phyloP scores from a whole-genome alignment of 352 stramenopile genomes.

The Phytopythium mirpurense region DNA sequence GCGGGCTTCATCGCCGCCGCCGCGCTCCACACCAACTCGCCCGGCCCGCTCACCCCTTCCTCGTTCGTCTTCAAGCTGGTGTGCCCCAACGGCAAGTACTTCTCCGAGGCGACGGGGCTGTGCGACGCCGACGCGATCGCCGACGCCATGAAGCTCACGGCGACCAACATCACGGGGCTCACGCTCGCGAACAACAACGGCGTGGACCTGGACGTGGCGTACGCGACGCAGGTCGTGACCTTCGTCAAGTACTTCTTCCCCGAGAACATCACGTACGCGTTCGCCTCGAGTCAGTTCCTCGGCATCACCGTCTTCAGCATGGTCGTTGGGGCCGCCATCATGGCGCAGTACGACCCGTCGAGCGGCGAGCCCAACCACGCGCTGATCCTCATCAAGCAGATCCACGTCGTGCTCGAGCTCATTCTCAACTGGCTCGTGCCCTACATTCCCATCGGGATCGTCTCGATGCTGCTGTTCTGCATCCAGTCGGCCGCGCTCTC shows the following conservation, averaged over 20 bases:
- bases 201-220: conserved; percentile 29
- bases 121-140: conserved; percentile 16
- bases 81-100: conserved; percentile 48
- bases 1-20: conserved; percentile 29
- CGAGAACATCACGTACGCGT: conserved; percentile 53
- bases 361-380: conserved; percentile 40
- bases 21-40: conserved; percentile 15
- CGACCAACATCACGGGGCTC: conserved; percentile 47
- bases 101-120: conserved; percentile 19
- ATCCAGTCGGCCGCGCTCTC: conserved; percentile 45
- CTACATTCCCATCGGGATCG: conserved; percentile 41
- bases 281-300: conserved; percentile 37
- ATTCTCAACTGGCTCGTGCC: conserved; percentile 66
- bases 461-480: conserved; percentile 46
- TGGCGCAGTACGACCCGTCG: conserved; percentile 37
- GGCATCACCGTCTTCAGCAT: conserved; percentile 53
- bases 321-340: conserved; percentile 40
- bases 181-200: conserved; percentile 23
- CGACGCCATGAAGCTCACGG: conserved; percentile 29
- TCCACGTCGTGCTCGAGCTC: conserved; percentile 53
- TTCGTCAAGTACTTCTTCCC: conserved; percentile 51
- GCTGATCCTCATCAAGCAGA: conserved; percentile 50
- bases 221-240: conserved; percentile 36
- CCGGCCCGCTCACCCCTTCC: conserved; percentile 9
- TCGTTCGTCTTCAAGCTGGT: conserved; percentile 34